phyloP scores from a whole-genome alignment of 2,329 filamentous ascomycete species.

The Hypoxylon sp. region DNA sequence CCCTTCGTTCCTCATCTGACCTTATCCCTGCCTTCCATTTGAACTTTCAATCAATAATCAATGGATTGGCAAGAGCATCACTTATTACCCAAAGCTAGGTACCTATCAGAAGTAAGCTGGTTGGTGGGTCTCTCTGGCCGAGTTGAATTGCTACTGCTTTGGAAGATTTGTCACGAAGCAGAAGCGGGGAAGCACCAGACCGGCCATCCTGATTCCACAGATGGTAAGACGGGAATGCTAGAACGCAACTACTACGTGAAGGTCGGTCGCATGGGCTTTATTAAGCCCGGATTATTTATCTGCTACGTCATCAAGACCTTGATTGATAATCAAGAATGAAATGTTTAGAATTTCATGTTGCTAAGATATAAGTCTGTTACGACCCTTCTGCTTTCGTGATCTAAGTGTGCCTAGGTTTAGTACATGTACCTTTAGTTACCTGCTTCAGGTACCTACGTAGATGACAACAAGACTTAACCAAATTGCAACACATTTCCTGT shows the following conservation, averaged over 20 bases:
- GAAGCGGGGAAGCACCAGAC: not conserved
- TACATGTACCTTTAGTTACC: too few relatives aligned
- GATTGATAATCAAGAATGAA: constrained; percentile 32
- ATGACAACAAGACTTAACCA: constrained; percentile 40
- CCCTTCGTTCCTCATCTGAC: not conserved
- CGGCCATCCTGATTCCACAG: not conserved
- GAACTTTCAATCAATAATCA: not conserved
- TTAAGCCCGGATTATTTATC: constrained; percentile 17
- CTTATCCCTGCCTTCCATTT: not conserved
- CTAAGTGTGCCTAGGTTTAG: not conserved
- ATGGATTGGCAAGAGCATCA: not conserved
- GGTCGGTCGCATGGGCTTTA: constrained; percentile 3
- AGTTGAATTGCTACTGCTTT: not conserved
- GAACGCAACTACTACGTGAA: not conserved
- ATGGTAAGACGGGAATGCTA: not conserved
- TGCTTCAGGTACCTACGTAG: too few relatives aligned
- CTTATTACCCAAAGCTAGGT: not conserved
- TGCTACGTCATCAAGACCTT: not conserved
- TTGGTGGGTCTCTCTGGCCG: not conserved
- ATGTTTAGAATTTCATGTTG: not conserved
- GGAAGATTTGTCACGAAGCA: not conserved
- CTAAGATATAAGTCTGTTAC: constrained; percentile 23
- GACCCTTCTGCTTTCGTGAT: not conserved
- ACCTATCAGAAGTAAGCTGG: not conserved
- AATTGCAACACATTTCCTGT: constrained; percentile 38